Evolutionary conservation across 805 yeast species (phyloP), one percentile per base, ranked within the genome.

Genomic region (Schizosaccharomyces cryophilus): DNA sequence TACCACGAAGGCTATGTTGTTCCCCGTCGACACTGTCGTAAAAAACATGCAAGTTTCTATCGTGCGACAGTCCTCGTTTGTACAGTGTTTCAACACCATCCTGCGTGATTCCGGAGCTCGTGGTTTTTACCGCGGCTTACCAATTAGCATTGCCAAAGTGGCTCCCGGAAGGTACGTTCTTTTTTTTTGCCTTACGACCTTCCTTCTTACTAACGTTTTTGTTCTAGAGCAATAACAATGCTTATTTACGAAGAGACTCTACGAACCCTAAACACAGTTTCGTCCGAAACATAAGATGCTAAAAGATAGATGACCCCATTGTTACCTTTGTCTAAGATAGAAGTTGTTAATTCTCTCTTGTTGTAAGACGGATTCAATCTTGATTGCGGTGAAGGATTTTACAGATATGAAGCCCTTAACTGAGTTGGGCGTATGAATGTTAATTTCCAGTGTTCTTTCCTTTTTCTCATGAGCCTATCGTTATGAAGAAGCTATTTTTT

Each of bases 11-110:
- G 78, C 81, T 0, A 64, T 80, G 0, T 82, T 87, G 0, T 93
- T 87, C 70, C 98, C 98, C 0, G 69, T 93, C 55, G 98, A 93
- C 69, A 80, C 95, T 0, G 69, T 89, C 1, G 75, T 96, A 26
- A 81, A 87, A 67, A 73, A 95, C 47, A 71, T 84, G 55, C 96
- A 90, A 69, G 80, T 29, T 5, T 29, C n/a, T 29, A 21, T 6
- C 17, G 7, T 17, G 89, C 21, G 11, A 31, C 5, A 19, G 13
- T n/a, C 19, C 1, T 55, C 26, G 15, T 58, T 26, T 17, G 7
- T 4, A 15, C 35, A 51, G 6, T 51, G 56, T 15, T 29, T 51
- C 35, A 21, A 17, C 5, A 17, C 35, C 30, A 21, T 51, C 35
- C 4, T 24, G 30, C 56, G 6, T 21, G 17, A 11, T 6, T 21